Conservation (phyloP, 2,329 filamentous ascomycete genomes). For the Bisporella sp. region DNA sequence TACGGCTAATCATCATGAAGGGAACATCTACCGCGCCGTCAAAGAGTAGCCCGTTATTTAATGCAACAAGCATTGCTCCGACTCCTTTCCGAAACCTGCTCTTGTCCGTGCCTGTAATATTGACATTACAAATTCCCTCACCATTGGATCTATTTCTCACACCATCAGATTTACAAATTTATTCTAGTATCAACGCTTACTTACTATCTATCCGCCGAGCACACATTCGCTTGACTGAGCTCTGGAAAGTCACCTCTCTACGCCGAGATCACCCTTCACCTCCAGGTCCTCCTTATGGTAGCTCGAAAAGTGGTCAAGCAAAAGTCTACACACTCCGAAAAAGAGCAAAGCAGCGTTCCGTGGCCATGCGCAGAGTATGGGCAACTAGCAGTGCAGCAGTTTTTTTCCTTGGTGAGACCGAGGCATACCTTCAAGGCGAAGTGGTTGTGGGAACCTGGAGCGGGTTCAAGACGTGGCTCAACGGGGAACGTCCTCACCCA, state of each 20-base stretch:
- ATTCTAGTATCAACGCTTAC: slow-evolving; percentile 82
- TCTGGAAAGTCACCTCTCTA: slow-evolving; percentile 81
- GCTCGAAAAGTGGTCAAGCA: slow-evolving; percentile 50
- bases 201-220: slow-evolving; percentile 78
- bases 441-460: slow-evolving; percentile 77
- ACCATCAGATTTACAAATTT: slow-evolving; percentile 66
- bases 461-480: slow-evolving; percentile 71
- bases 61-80: slow-evolving; percentile 14
- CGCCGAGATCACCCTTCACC: slow-evolving; percentile 72
- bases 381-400: slow-evolving; percentile 80
- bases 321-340: slow-evolving; percentile 55
- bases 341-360: slow-evolving; percentile 55
- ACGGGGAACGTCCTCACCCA: slow-evolving; percentile 20
- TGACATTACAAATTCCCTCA: slow-evolving; percentile 67
- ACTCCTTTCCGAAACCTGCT: slow-evolving; percentile 73
- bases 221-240: slow-evolving; percentile 72
- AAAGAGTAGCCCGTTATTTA: slow-evolving; percentile 20
- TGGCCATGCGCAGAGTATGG: slow-evolving; percentile 77
- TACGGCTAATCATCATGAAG: slow-evolving; percentile 60
- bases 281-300: slow-evolving; percentile 55
- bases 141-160: slow-evolving; percentile 86
- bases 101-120: slow-evolving; percentile 65
- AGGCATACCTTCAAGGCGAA: slow-evolving; percentile 84
- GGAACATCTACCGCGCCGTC: slow-evolving; percentile 31
- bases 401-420: slow-evolving; percentile 83